These are phyloP conservation scores for Nephelium lappaceum DNA, from an alignment of 345 rosid species.

Conservation along the genomic window DNA sequence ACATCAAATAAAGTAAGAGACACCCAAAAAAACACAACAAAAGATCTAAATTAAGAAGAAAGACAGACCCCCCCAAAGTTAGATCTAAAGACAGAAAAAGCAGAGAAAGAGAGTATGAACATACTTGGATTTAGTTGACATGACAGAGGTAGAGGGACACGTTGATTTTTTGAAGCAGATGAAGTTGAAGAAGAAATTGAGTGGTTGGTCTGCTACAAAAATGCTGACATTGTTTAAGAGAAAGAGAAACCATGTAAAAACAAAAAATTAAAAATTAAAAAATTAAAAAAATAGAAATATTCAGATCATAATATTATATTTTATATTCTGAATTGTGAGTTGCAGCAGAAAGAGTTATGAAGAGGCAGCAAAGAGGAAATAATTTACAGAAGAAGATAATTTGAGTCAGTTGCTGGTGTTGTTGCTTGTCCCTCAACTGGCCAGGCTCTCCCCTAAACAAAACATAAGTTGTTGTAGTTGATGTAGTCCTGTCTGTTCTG, in stretches of 20 bases:
- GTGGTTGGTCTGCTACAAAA: constrained; percentile 25
- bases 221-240: constrained; percentile 37
- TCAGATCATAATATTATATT: neutral
- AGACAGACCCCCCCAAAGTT: constrained; percentile 24
- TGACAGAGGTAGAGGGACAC: constrained; percentile 25
- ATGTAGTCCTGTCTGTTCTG: constrained; percentile 1
- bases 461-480: neutral
- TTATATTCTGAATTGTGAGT: no score
- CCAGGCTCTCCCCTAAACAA: constrained; percentile 28
- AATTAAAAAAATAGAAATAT: neutral
- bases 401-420: constrained; percentile 41
- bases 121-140: constrained; percentile 74
- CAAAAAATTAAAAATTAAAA: no score
- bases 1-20: neutral
- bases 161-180: constrained; percentile 10
- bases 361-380: neutral
- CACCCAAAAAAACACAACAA: neutral
- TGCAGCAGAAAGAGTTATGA: neutral
- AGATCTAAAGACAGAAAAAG: constrained; percentile 37
- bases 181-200: constrained; percentile 8
- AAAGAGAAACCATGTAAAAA: neutral
- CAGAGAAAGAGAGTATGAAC: constrained; percentile 9
- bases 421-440: constrained; percentile 45
- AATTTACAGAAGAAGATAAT: constrained; percentile 23
- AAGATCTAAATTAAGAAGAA: constrained; percentile 21